phyloP scores from a whole-genome alignment of 371 early-diverging fungal species.

The Saksenaea oblongispora region DNA sequence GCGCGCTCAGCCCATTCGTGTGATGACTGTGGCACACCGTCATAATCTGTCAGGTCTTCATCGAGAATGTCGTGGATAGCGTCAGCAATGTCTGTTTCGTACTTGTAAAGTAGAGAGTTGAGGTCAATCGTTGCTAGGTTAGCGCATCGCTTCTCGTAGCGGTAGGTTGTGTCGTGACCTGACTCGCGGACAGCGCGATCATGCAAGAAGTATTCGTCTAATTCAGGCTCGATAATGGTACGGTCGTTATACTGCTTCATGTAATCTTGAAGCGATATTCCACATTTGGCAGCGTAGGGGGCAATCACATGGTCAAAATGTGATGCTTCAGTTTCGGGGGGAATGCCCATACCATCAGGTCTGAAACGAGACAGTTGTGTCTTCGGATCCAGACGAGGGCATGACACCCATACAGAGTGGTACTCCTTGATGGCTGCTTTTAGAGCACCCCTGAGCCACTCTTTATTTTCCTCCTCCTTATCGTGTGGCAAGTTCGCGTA shows the following conservation, averaged over 20 bases:
- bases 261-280: constrained; percentile 73
- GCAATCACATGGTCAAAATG: constrained; percentile 92
- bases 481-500: constrained; percentile 58
- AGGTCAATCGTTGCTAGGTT: constrained; percentile 91
- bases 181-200: constrained; percentile 97
- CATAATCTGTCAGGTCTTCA: constrained; percentile 52
- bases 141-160: constrained; percentile 91
- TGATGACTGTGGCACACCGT: constrained; percentile 41
- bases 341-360: constrained; percentile 91
- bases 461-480: constrained; percentile 58
- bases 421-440: constrained; percentile 92
- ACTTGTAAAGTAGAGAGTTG: constrained; percentile 91
- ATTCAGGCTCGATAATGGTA: constrained; percentile 71
- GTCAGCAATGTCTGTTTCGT: constrained; percentile 88
- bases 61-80: constrained; percentile 67
- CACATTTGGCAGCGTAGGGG: constrained; percentile 77
- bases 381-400: constrained; percentile 75
- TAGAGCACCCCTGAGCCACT: constrained; percentile 77
- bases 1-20: constrained; percentile 60
- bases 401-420: constrained; percentile 85
- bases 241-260: constrained; percentile 68
- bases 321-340: constrained; percentile 95
- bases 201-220: constrained; percentile 95
- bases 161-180: constrained; percentile 96
- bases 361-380: constrained; percentile 86